A percentile compares a stretch with the other conserved stretches of the same genome.
Conservation (phyloP, 2,329 filamentous ascomycete genomes). For the Alternaria arbusti region DNA sequence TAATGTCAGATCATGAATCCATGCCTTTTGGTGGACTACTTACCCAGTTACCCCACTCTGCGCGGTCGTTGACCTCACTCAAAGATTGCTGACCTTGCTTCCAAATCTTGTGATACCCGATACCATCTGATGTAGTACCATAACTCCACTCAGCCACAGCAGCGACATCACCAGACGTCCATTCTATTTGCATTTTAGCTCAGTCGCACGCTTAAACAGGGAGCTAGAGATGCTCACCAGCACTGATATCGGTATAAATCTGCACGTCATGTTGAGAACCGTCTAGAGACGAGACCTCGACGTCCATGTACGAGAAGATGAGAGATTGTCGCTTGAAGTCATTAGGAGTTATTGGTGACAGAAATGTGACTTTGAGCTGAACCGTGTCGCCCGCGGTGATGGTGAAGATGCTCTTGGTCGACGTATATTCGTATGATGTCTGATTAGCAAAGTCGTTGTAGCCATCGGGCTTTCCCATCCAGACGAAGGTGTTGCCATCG, state of each 20-base stretch:
- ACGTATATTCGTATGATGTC: constrained; percentile 71
- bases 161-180: constrained; percentile 68
- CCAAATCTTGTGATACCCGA: constrained; percentile 67
- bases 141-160: constrained; percentile 69
- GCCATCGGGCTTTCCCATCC: constrained; percentile 59
- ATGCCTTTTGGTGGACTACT: not conserved
- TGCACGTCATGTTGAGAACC: constrained; percentile 68
- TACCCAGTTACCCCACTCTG: constrained; percentile 59
- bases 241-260: constrained; percentile 75
- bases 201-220: not conserved
- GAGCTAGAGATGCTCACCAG: constrained; percentile 56
- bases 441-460: constrained; percentile 60
- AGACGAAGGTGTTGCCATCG: constrained; percentile 53
- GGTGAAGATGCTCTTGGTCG: constrained; percentile 73
- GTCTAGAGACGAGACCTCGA: constrained; percentile 68
- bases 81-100: constrained; percentile 57
- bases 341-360: constrained; percentile 71
- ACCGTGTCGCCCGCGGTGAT: constrained; percentile 69
- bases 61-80: constrained; percentile 56
- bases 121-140: constrained; percentile 36
- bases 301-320: constrained; percentile 72
- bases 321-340: constrained; percentile 73
- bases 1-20: not conserved
- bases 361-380: constrained; percentile 70
- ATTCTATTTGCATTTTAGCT: constrained; percentile 61